These are phyloP conservation scores for Deinandra increscens DNA, from an alignment of 129 eudicot species.

Conservation along the genomic window DNA sequence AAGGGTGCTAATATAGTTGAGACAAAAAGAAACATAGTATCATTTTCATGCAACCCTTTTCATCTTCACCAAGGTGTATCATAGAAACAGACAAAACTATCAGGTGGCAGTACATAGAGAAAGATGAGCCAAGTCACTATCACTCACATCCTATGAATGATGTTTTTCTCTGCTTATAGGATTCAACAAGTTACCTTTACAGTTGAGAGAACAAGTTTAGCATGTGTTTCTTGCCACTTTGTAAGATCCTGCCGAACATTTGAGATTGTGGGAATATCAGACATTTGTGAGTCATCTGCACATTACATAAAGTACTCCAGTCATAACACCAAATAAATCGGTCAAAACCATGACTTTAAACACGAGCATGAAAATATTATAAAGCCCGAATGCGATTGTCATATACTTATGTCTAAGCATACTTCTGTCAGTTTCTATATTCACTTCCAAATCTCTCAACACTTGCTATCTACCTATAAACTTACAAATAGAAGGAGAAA, in stretches of 20 bases:
- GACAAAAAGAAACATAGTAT: background rate
- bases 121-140: conserved; percentile 7
- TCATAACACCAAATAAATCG: conserved; percentile 21
- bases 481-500: background rate
- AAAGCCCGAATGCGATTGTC: conserved; percentile 1
- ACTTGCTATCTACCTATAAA: background rate
- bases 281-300: conserved; percentile 86
- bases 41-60: background rate
- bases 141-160: conserved; percentile 3
- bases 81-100: conserved; percentile 14
- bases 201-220: conserved; percentile 73
- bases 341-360: background rate
- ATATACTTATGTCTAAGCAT: background rate
- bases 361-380: conserved; percentile 8
- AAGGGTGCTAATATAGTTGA: background rate
- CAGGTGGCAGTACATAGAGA: background rate
- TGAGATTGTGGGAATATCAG: conserved; percentile 82
- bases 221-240: conserved; percentile 85
- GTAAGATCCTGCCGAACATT: conserved; percentile 95
- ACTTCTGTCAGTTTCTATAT: conserved; percentile 7
- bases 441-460: conserved; percentile 22
- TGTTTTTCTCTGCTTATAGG: background rate
- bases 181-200: conserved; percentile 60
- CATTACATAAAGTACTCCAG: conserved; percentile 23
- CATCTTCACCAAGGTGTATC: background rate